Evolutionary conservation across 768 basidiomycete species (phyloP), one percentile per base, ranked within the genome.

Genomic region (Collybiopsis luxurians): DNA sequence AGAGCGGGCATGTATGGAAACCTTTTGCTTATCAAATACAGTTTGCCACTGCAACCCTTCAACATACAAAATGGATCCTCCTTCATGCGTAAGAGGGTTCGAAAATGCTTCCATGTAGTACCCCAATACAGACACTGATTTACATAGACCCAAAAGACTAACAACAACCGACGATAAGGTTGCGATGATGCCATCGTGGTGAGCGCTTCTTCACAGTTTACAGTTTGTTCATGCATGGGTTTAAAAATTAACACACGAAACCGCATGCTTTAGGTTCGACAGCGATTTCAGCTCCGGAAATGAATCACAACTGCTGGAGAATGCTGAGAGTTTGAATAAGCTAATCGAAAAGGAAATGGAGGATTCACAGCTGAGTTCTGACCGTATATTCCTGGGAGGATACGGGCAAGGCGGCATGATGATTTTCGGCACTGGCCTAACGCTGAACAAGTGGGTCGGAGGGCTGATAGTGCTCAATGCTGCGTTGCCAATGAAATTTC

Each of bases 371-470:
- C 83, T 88, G 50, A 78, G 84, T 10, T 73, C 87, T 26, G 75
- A 79, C 53, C 82, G 88, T 47, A 89, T 95, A 63, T 80, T 95
- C 28, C 70, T 97, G 23, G 93, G 91, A 38, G 95, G 95, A 7
- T 95, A 95, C 73, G 89, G 86, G 59, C 93, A 96, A 69, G 93
- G 92, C 38, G 90, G 78, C 39, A 82, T 86, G 21, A 86, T 95
- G 76, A 79, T 85, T 6, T 74, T 93, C n/a, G 72, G 94, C 50
- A 83, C 85, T 3, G 92, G 85, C 9, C 73, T 95, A 56, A 88
- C 83, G 1, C 76, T 75, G 2, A 82, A 84, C 60, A 74, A 81
- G 57, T 85, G 84, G 63, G 75, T 95, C 13, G 92, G 79, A 1
- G 93, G 92, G 2, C 66, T 93, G 54, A 81, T 78, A 17, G 79